Base-by-base conservation (phyloP, 768 basidiomycete species). In the Asterophora lycoperdoides region DNA sequence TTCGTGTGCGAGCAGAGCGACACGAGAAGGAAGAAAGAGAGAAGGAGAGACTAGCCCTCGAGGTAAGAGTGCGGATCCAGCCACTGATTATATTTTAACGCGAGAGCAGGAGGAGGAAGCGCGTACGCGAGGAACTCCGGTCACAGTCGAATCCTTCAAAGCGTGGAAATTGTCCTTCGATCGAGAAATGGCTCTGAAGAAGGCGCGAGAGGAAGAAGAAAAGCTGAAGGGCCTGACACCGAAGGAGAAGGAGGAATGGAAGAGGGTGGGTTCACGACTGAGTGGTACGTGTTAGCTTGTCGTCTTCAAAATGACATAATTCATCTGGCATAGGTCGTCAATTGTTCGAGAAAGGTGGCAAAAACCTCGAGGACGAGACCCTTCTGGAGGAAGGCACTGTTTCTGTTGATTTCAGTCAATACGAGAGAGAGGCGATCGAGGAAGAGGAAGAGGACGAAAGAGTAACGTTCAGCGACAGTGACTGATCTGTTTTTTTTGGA, bases 391-490 rank as follows among this genome's bases (percentile, higher is more conserved):
- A 93, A 62, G 93, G 83, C 19, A 79, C 82, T 0, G 81, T 87
- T 46, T 89, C 89, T 17, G 90, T 98, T 43, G 94, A 97, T 64
- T 66, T 90, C 60, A 89, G 83, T 56, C 86, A 93, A 64, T 99
- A 94, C 59, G 87, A 93, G 47, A 77, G 93, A 53, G 77, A 74
- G 34, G 72, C 71, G 38, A 60, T 71, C 19, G 75, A 78, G 38
- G 63, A 85, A 73, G 86, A 90, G 28, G 81, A 86, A 52, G 82
- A 84, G 43, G 84, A 80, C 44, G 76, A 84, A 51, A 78, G 67
- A 44, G 68, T 92, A 48, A 78, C 79, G 51, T 90, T 93, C 64
- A 93, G 89, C 60, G 92, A 94, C 64, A 93, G 90, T 59, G 92
- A 94, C 67, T 93, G 67, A 77, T 35, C 26, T 30, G 32, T 26